A percentile compares a stretch with the other conserved stretches of the same genome.
These are phyloP conservation scores for Pilaira anomala DNA, from an alignment of 192 early-diverging fungal genomes.

Conservation along the genomic window DNA sequence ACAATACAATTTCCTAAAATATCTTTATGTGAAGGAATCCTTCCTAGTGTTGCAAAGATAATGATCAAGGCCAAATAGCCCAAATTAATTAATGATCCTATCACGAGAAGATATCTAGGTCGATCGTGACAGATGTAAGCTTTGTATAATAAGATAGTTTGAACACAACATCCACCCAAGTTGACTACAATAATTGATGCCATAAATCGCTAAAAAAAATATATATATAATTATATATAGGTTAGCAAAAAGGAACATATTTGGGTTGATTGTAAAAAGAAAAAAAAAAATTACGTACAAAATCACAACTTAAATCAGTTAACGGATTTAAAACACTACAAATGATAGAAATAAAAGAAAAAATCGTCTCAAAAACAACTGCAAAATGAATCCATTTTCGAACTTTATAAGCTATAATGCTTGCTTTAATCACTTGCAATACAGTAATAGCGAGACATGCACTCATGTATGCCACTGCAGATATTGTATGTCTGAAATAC, in stretches of 20 bases:
- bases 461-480: slow-evolving; percentile 15
- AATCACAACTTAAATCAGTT: slow-evolving; percentile 15
- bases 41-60: slow-evolving; percentile 28
- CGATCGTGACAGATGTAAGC: slow-evolving; percentile 35
- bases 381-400: slow-evolving; percentile 27
- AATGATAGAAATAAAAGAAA: slow-evolving; percentile 24
- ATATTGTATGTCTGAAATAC: neutral
- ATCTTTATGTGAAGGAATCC: slow-evolving; percentile 17
- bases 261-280: neutral
- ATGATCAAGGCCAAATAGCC: slow-evolving; percentile 27
- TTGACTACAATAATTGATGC: slow-evolving; percentile 33
- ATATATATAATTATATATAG: neutral
- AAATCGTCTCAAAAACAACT: slow-evolving; percentile 15
- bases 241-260: neutral
- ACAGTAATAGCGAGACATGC: slow-evolving; percentile 17
- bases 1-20: slow-evolving; percentile 31
- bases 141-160: slow-evolving; percentile 34
- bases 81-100: slow-evolving; percentile 24
- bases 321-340: slow-evolving; percentile 26
- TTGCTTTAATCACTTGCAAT: slow-evolving; percentile 19
- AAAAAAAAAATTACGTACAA: slow-evolving; percentile 4
- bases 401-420: neutral
- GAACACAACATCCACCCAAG: slow-evolving; percentile 32
- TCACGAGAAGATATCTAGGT: slow-evolving; percentile 16
- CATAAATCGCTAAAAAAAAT: slow-evolving; percentile 34